These are phyloP conservation scores for Carex sylvatica DNA, from an alignment of 202 grass and related monocot genomes.

Conservation along the genomic window DNA sequence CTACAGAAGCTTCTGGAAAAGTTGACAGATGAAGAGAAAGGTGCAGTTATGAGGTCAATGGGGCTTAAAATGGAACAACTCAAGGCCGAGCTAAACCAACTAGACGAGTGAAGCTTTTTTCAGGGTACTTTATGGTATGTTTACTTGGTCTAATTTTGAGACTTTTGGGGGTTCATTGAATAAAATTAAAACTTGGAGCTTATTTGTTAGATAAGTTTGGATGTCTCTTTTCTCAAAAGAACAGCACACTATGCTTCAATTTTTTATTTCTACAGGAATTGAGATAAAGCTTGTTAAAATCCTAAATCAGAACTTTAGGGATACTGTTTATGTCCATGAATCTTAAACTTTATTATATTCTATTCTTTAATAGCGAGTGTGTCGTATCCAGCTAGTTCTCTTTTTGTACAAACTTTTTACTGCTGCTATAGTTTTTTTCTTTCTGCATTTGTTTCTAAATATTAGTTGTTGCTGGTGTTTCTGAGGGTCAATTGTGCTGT, in stretches of 20 bases:
- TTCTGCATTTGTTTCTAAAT: background rate
- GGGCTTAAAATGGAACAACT: conserved; percentile 99
- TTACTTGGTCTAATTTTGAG: background rate
- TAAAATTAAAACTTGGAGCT: background rate
- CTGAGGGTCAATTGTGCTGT: background rate
- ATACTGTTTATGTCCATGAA: background rate
- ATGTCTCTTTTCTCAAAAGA: background rate
- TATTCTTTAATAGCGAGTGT: background rate
- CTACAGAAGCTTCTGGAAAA: conserved; percentile 69
- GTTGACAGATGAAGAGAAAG: conserved; percentile 54
- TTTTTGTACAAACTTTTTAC: background rate
- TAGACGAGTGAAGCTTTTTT: conserved; percentile 53
- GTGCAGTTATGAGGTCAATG: conserved; percentile 71
- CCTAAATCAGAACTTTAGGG: background rate
- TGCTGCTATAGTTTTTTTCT: background rate
- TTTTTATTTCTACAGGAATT: background rate
- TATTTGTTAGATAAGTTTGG: background rate
- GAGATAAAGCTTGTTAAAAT: background rate
- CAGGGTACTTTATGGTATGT: background rate
- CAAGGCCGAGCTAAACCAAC: conserved; percentile 89
- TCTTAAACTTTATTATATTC: background rate
- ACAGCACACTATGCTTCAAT: background rate
- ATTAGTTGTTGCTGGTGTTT: background rate
- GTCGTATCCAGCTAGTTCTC: background rate
- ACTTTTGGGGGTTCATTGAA: background rate